Evolutionary conservation across 2,329 filamentous ascomycete genomes (phyloP).

Genomic region (Annulohypoxylon truncatum): DNA sequence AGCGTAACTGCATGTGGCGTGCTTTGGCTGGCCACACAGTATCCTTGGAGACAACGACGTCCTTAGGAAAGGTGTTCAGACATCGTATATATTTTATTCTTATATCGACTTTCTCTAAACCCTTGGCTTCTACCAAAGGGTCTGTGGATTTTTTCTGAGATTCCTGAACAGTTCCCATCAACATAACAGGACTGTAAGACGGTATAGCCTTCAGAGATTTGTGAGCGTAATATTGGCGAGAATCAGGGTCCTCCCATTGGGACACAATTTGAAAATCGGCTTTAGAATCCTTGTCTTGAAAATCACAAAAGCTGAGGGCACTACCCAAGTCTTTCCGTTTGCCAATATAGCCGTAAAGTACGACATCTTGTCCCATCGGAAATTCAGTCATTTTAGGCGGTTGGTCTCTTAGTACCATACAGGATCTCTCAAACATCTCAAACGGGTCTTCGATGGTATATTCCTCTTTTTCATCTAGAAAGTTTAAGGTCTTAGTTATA

Average conservation of each 20-base stretch:
- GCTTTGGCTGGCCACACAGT: conserved; percentile 79
- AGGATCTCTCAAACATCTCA: conserved; percentile 30
- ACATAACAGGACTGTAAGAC: conserved; percentile 64
- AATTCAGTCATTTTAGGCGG: conserved; percentile 30
- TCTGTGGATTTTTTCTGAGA: not conserved
- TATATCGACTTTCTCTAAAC: conserved; percentile 62
- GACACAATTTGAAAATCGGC: conserved; percentile 58
- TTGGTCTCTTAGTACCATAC: conserved; percentile 38
- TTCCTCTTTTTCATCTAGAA: not conserved
- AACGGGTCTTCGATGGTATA: conserved; percentile 2
- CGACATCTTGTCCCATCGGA: conserved; percentile 55
- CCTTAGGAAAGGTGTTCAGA: conserved; percentile 78
- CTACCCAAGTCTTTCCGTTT: conserved; percentile 75
- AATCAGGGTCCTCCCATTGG: conserved; percentile 54
- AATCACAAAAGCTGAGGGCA: conserved; percentile 76
- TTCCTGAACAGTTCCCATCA: conserved; percentile 54
- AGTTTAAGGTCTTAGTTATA: not conserved
- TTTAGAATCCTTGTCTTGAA: conserved; percentile 46
- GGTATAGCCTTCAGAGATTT: conserved; percentile 59
- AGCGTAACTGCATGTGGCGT: conserved; percentile 87
- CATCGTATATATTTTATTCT: conserved; percentile 70
- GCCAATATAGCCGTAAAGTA: conserved; percentile 78
- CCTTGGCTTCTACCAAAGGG: not conserved
- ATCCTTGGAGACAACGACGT: conserved; percentile 80
- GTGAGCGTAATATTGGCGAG: conserved; percentile 52